phyloP scores from a whole-genome alignment of 2,329 filamentous ascomycete species.

The Xylariaceae sp. region DNA sequence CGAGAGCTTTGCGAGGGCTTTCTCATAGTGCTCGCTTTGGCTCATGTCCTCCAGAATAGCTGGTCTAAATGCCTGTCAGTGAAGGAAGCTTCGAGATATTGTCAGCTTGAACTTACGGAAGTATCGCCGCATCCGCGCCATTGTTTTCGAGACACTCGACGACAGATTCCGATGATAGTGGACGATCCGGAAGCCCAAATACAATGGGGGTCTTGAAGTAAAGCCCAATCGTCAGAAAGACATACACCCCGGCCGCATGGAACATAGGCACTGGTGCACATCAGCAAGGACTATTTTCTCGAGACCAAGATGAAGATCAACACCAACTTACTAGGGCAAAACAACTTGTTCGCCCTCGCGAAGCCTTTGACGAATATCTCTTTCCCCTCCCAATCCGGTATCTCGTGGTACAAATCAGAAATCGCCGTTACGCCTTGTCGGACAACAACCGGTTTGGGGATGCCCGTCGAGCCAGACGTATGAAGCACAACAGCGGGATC shows the following conservation, averaged over 20 bases:
- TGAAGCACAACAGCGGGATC: constrained; percentile 41
- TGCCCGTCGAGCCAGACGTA: constrained; percentile 44
- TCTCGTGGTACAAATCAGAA: constrained; percentile 29
- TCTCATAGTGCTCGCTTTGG: constrained; percentile 28
- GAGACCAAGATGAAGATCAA: not conserved
- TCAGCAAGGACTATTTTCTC: not conserved
- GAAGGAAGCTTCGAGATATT: too few relatives aligned
- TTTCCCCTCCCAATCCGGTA: constrained; percentile 23
- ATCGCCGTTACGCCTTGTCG: constrained; percentile 36
- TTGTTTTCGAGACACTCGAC: constrained; percentile 18
- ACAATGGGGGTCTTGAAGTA: constrained; percentile 20
- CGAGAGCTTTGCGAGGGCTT: constrained; percentile 31
- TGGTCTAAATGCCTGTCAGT: constrained; percentile 25
- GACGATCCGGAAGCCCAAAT: constrained; percentile 20
- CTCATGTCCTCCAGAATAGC: constrained; percentile 42
- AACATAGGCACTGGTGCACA: constrained; percentile 26
- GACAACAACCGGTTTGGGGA: constrained; percentile 43
- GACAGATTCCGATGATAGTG: constrained; percentile 20
- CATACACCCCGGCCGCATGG: constrained; percentile 25
- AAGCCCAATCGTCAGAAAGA: constrained; percentile 15
- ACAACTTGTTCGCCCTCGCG: constrained; percentile 9
- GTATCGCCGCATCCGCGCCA: constrained; percentile 15
- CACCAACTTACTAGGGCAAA: constrained; percentile 27
- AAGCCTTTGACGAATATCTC: constrained; percentile 16
- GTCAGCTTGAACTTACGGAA: constrained; percentile 15